Percentiles rank a stretch among this genome's conserved stretches.
Evolutionary conservation across 331 rosid genomes (phyloP).

Genomic region (Quercus lobata): DNA sequence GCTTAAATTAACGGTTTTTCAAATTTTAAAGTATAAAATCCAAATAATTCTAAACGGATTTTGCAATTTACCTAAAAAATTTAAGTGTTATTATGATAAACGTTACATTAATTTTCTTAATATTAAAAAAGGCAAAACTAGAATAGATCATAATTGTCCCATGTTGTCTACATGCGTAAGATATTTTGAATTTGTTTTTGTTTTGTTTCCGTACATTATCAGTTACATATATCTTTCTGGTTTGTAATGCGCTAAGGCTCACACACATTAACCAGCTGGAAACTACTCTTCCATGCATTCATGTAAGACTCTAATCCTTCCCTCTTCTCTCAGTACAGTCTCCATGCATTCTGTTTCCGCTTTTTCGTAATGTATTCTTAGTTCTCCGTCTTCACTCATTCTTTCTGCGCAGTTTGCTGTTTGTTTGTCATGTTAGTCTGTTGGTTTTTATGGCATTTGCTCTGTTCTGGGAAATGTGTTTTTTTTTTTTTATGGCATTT

Average conservation of each 20-base stretch:
- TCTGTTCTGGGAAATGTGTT: neutral
- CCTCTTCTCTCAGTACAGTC: neutral
- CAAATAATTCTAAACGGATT: fast-evolving
- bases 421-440: neutral
- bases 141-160: no score
- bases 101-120: no score
- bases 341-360: neutral
- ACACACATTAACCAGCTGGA: neutral
- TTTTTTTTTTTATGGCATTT: neutral
- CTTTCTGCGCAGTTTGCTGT: neutral
- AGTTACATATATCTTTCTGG: neutral
- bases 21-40: no score
- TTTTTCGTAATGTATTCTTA: neutral
- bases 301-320: conserved; percentile 12
- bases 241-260: neutral
- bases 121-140: no score
- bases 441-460: neutral
- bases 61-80: no score
- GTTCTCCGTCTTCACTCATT: neutral
- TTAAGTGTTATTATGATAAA: no score
- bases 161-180: no score
- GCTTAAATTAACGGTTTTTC: no score
- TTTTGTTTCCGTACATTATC: neutral
- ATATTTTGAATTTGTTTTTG: no score
- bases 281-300: conserved; percentile 6